phyloP scores from a whole-genome alignment of 495 filamentous ascomycete genomes.

The Penicillium paradoxum region DNA sequence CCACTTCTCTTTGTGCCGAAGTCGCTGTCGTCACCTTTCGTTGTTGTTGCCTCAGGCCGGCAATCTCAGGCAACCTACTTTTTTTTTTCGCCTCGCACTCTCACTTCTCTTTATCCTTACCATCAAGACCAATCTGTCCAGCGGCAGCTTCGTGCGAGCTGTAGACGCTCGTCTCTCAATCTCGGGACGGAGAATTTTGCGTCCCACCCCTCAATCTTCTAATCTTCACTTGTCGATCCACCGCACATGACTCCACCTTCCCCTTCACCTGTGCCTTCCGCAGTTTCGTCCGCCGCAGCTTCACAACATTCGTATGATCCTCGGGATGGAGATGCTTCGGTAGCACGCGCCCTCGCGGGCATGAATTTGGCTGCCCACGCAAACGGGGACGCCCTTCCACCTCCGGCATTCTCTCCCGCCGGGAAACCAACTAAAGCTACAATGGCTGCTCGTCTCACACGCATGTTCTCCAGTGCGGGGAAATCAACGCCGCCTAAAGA shows the following conservation, averaged over 20 bases:
- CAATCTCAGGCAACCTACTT: slow-evolving; percentile 14
- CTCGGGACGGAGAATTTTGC: slow-evolving; percentile 13
- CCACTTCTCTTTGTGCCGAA: slow-evolving; percentile 8
- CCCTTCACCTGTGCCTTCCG: slow-evolving; percentile 41
- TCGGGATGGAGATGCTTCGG: slow-evolving; percentile 42
- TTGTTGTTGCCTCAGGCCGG: slow-evolving; percentile 33
- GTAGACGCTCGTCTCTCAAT: slow-evolving; percentile 13
- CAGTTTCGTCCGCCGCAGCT: slow-evolving; percentile 41
- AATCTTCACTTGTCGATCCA: slow-evolving; percentile 14
- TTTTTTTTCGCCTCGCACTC: slow-evolving; percentile 9
- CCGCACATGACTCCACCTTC: slow-evolving; percentile 48
- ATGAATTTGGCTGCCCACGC: slow-evolving; percentile 36
- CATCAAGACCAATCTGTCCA: slow-evolving; percentile 2
- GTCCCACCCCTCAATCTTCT: slow-evolving; percentile 5
- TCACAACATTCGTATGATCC: slow-evolving; percentile 38
- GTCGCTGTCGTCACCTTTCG: slow-evolving; percentile 33
- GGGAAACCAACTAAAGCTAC: slow-evolving; percentile 44
- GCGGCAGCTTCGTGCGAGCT: slow-evolving; percentile 22
- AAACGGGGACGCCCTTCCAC: slow-evolving; percentile 34
- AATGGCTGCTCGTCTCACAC: slow-evolving; percentile 54
- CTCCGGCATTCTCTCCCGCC: slow-evolving; percentile 26
- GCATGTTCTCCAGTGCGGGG: slow-evolving; percentile 52
- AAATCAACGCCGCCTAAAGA: slow-evolving; percentile 31
- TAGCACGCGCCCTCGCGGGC: slow-evolving; percentile 46
- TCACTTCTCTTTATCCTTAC: slow-evolving; percentile 8